These are phyloP conservation scores for Lepiota brunneoincarnata DNA, from an alignment of 768 basidiomycete genomes.

Conservation along the genomic window DNA sequence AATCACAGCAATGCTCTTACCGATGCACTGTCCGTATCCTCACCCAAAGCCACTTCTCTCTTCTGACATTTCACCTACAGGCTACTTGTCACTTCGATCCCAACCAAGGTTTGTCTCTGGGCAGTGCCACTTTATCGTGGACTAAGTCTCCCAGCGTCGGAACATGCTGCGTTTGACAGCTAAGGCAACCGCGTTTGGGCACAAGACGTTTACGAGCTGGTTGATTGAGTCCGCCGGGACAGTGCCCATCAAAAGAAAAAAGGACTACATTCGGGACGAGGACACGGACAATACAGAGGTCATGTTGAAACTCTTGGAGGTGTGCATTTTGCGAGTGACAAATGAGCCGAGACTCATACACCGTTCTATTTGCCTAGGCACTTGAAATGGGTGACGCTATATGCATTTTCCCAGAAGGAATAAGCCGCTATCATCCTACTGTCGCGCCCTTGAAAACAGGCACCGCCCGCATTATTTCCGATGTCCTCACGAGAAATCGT, in stretches of 20 bases:
- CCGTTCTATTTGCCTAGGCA: conserved; percentile 42
- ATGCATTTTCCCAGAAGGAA: conserved; percentile 85
- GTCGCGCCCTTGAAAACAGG: conserved; percentile 88
- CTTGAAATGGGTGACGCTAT: conserved; percentile 75
- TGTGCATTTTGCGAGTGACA: conserved; percentile 22
- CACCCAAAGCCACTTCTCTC: not conserved
- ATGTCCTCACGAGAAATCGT: conserved; percentile 68
- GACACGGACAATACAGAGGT: conserved; percentile 62
- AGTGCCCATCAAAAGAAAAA: conserved; percentile 75
- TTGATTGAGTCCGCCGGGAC: conserved; percentile 88
- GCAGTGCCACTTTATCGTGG: not conserved
- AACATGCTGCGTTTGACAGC: conserved; percentile 84
- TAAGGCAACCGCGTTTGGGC: conserved; percentile 85
- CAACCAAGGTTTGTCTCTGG: conserved; percentile 48
- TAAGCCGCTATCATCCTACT: conserved; percentile 82
- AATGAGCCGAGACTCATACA: not conserved
- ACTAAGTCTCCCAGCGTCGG: conserved; percentile 48
- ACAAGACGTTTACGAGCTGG: conserved; percentile 84
- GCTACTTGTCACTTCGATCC: conserved; percentile 72
- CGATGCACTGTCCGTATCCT: conserved; percentile 69
- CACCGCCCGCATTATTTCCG: conserved; percentile 80
- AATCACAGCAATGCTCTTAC: conserved; percentile 88
- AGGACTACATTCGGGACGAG: conserved; percentile 53
- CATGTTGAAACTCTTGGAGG: conserved; percentile 71
- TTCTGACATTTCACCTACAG: conserved; percentile 30